Conservation (phyloP, 768 basidiomycete genomes). For the Chalciporus sphaerocephalus region DNA sequence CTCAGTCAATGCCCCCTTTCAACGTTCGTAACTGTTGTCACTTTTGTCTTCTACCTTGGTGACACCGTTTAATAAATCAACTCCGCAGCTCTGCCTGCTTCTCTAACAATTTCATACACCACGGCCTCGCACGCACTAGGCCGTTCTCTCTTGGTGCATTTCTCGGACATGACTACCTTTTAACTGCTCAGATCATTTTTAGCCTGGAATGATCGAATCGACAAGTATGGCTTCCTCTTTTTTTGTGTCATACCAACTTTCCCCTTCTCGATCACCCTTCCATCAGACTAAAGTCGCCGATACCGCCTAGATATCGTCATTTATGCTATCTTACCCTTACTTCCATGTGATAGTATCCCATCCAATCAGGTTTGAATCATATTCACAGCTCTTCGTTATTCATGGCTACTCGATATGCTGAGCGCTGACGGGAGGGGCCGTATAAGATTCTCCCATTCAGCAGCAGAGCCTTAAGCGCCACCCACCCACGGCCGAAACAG, state of each 20-base stretch:
- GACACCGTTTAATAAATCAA: background rate
- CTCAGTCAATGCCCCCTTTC: background rate
- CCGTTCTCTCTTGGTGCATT: background rate
- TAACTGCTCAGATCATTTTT: background rate
- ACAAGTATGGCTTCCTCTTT: background rate
- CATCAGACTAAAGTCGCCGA: background rate
- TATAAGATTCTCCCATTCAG: too few species aligned
- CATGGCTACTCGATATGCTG: too few species aligned
- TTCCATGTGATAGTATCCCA: background rate
- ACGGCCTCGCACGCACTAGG: background rate
- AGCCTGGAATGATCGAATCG: background rate
- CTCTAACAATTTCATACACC: background rate
- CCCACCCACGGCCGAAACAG: too few species aligned
- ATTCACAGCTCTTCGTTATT: too few species aligned
- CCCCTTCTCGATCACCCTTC: background rate
- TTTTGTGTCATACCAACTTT: background rate
- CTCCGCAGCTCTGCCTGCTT: too few species aligned
- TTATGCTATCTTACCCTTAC: background rate
- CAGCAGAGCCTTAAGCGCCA: background rate
- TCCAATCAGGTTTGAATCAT: background rate
- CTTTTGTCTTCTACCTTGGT: background rate
- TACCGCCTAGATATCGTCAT: background rate
- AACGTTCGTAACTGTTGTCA: background rate
- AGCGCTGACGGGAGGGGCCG: too few species aligned
- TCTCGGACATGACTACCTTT: background rate